phyloP scores from a whole-genome alignment of 106 monocot genomes.

The Dioscorea zingiberensis region DNA sequence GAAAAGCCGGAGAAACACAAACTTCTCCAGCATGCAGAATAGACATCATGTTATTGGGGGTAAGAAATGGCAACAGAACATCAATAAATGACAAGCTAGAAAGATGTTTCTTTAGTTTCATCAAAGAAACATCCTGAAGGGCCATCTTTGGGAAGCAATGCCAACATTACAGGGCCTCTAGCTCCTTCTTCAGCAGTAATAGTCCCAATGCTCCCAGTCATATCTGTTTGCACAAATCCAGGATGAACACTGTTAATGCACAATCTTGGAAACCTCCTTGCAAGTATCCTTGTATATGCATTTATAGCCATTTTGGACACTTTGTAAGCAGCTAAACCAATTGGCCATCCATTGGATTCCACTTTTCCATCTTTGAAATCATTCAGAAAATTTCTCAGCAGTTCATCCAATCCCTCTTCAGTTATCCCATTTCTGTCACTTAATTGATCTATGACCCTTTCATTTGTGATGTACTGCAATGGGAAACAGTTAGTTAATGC shows the following conservation, averaged over 20 bases:
- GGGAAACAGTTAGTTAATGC: too few relatives aligned
- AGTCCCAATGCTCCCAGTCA: slow-evolving; percentile 39
- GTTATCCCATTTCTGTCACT: slow-evolving; percentile 12
- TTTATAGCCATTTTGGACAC: slow-evolving; percentile 32
- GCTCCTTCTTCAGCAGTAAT: slow-evolving; percentile 44
- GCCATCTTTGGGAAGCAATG: slow-evolving; percentile 30
- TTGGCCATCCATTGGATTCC: slow-evolving; percentile 40
- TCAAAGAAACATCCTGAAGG: slow-evolving; percentile 47
- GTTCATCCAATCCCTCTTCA: slow-evolving; percentile 32
- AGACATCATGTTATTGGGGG: too few relatives aligned
- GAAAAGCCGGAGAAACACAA: too few relatives aligned
- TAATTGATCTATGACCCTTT: slow-evolving; percentile 21
- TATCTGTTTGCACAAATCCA: slow-evolving; percentile 50
- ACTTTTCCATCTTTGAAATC: slow-evolving; percentile 32
- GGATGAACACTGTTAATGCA: slow-evolving; percentile 58
- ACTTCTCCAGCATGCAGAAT: too few relatives aligned
- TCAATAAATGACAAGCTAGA: too few relatives aligned
- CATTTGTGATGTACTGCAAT: slow-evolving; percentile 45
- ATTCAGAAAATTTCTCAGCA: slow-evolving; percentile 35
- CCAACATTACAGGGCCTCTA: slow-evolving; percentile 39
- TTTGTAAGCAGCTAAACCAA: slow-evolving; percentile 43
- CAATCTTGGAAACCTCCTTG: slow-evolving; percentile 37
- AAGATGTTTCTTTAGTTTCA: slow-evolving; percentile 12
- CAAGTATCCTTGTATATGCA: slow-evolving; percentile 51
- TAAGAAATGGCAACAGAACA: too few relatives aligned